Conservation (phyloP, 1,284 basidiomycete species). For the Pulveroboletus sp. region DNA sequence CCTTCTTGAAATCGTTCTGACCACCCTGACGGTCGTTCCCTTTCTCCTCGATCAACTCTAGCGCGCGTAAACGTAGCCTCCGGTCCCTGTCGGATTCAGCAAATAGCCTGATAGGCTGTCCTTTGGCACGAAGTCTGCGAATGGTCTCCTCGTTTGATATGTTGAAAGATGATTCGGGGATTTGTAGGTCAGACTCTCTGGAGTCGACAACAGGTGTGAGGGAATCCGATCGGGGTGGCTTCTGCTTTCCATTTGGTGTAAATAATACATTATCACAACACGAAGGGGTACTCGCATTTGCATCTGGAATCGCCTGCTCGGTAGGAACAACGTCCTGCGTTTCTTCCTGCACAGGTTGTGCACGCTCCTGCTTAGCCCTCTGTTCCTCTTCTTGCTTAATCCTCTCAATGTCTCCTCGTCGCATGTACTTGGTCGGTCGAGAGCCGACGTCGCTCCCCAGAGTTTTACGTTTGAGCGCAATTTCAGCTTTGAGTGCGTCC, state of each 20-base stretch:
- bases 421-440: slow-evolving; percentile 80
- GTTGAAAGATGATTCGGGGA: slow-evolving; percentile 72
- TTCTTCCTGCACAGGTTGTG: slow-evolving; percentile 34
- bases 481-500: slow-evolving; percentile 87
- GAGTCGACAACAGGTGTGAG: slow-evolving; percentile 37
- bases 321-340: slow-evolving; percentile 23
- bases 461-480: slow-evolving; percentile 83
- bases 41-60: slow-evolving; percentile 92
- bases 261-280: slow-evolving; percentile 29
- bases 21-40: slow-evolving; percentile 73
- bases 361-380: slow-evolving; percentile 49
- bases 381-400: slow-evolving; percentile 64
- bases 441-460: slow-evolving; percentile 40
- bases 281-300: slow-evolving; percentile 41
- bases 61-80: slow-evolving; percentile 81
- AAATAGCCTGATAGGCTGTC: slow-evolving; percentile 93
- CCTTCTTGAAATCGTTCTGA: slow-evolving; percentile 93
- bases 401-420: slow-evolving; percentile 76
- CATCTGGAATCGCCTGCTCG: slow-evolving; percentile 13
- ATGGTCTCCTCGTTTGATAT: slow-evolving; percentile 93
- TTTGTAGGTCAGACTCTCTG: slow-evolving; percentile 42
- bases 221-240: slow-evolving; percentile 37
- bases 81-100: slow-evolving; percentile 95
- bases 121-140: slow-evolving; percentile 83
- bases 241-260: slow-evolving; percentile 49